Evolutionary conservation across 2,329 filamentous ascomycete species (phyloP).

Genomic region (Fusarium robinianum): DNA sequence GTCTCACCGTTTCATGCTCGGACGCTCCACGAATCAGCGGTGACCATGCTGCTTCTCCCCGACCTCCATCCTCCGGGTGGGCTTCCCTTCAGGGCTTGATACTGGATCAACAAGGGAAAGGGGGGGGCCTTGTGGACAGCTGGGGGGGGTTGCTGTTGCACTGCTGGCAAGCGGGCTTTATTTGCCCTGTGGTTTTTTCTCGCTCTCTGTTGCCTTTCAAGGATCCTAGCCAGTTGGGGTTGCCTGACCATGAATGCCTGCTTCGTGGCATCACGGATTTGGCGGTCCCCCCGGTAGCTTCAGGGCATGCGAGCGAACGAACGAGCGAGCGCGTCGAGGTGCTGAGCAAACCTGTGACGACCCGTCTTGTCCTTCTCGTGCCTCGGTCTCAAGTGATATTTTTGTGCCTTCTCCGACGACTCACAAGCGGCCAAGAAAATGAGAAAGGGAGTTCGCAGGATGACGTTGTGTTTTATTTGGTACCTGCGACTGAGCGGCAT

Average conservation of each 20-base stretch:
- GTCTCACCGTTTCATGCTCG: slow-evolving; percentile 35
- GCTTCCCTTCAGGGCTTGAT: slow-evolving; percentile 6
- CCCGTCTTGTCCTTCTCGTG: slow-evolving; percentile 12
- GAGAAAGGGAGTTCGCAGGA: no score
- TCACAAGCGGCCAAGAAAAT: no score
- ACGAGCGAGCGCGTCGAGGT: no score
- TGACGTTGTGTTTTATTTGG: no score
- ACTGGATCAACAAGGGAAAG: slow-evolving; percentile 2
- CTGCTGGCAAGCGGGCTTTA: slow-evolving; percentile 1
- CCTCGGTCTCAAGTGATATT: slow-evolving; percentile 15
- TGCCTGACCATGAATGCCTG: slow-evolving; percentile 11
- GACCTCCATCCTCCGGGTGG: slow-evolving; percentile 3
- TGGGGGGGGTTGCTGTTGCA: no score
- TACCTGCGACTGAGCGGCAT: no score
- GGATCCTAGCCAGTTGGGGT: slow-evolving; percentile 1
- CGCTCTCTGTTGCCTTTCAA: no score
- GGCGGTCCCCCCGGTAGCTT: slow-evolving; percentile 2
- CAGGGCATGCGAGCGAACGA: slow-evolving; percentile 13
- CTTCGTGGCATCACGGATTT: slow-evolving; percentile 12
- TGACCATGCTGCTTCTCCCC: slow-evolving; percentile 6
- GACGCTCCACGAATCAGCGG: slow-evolving; percentile 31
- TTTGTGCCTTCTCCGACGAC: slow-evolving; percentile 3
- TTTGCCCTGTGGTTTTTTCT: no score
- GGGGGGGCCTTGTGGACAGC: no score
- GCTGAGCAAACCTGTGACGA: slow-evolving; percentile 13